Conservation (phyloP, 495 filamentous ascomycete species). For the Lasiosphaeria hispida region DNA sequence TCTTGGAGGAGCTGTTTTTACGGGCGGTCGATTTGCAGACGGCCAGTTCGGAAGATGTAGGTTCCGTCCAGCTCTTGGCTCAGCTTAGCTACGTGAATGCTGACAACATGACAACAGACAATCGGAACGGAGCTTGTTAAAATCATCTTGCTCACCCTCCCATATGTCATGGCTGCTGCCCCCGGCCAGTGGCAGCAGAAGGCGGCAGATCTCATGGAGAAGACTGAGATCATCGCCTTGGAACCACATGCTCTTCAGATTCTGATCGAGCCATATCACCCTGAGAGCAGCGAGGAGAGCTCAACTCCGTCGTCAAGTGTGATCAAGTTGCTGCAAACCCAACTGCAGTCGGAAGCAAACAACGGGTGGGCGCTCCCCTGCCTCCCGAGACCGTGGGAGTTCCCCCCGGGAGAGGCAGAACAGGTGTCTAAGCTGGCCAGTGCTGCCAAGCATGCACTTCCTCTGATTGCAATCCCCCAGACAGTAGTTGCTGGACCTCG, state of each 20-base stretch:
- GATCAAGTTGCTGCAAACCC: conserved; percentile 80
- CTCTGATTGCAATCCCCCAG: conserved; percentile 68
- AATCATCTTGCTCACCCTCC: conserved; percentile 88
- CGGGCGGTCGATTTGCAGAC: conserved; percentile 87
- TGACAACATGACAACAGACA: conserved; percentile 45
- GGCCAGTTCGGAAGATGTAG: conserved; percentile 83
- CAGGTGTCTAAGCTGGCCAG: conserved; percentile 54
- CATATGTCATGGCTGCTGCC: conserved; percentile 79
- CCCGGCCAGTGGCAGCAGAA: conserved; percentile 61
- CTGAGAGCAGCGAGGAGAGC: conserved; percentile 43
- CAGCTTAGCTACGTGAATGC: background rate
- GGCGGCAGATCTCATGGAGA: conserved; percentile 76
- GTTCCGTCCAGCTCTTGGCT: conserved; percentile 27
- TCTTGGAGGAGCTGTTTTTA: conserved; percentile 81
- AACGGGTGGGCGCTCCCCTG: conserved; percentile 73
- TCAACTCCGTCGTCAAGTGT: conserved; percentile 53
- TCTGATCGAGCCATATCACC: conserved; percentile 78
- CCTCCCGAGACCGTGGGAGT: conserved; percentile 81
- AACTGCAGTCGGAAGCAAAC: conserved; percentile 69
- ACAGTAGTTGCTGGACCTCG: conserved; percentile 70
- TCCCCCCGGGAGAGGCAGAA: conserved; percentile 49
- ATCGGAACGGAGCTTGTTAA: conserved; percentile 90
- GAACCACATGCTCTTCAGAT: conserved; percentile 78
- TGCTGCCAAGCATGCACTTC: conserved; percentile 71
- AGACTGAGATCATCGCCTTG: conserved; percentile 86